These are phyloP conservation scores for Candida mattraensis DNA, from an alignment of 805 yeast species.

Conservation along the genomic window DNA sequence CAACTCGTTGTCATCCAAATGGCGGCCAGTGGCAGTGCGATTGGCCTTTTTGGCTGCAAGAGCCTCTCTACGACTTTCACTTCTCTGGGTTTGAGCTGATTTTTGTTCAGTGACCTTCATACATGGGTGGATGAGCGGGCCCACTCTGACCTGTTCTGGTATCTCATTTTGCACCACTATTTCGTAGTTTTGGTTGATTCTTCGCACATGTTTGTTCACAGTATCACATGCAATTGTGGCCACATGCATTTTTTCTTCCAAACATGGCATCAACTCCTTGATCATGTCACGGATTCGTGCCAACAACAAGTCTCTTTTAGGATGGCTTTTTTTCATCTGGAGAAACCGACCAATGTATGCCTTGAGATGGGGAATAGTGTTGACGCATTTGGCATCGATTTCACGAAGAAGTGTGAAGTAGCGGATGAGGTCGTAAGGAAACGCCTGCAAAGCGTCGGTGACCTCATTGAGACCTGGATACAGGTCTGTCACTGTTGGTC, in stretches of 20 bases:
- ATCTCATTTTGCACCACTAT: constrained; percentile 74
- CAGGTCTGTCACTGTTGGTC: constrained; percentile 38
- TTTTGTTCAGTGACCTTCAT: constrained; percentile 59
- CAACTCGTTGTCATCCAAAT: constrained; percentile 24
- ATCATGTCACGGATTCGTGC: constrained; percentile 44
- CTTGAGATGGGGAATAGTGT: constrained; percentile 66
- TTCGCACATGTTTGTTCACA: constrained; percentile 60
- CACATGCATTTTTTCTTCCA: constrained; percentile 97
- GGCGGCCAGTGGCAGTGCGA: constrained; percentile 24
- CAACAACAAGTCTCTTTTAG: constrained; percentile 39
- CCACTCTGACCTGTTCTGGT: constrained; percentile 74
- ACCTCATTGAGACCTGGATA: constrained; percentile 91
- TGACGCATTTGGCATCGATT: constrained; percentile 90
- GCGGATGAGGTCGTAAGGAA: constrained; percentile 79
- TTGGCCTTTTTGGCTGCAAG: constrained; percentile 80
- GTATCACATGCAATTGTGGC: constrained; percentile 87
- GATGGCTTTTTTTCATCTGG: constrained; percentile 36
- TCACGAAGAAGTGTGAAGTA: constrained; percentile 88
- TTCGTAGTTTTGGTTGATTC: constrained; percentile 81
- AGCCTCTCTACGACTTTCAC: constrained; percentile 89
- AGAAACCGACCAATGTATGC: constrained; percentile 51
- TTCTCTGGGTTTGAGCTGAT: constrained; percentile 71
- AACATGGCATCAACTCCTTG: constrained; percentile 79
- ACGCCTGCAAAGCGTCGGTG: constrained; percentile 85
- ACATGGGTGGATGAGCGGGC: constrained; percentile 90